Evolutionary conservation across 306 rosid species (phyloP).

Genomic region (Begonia peltatifolia): DNA sequence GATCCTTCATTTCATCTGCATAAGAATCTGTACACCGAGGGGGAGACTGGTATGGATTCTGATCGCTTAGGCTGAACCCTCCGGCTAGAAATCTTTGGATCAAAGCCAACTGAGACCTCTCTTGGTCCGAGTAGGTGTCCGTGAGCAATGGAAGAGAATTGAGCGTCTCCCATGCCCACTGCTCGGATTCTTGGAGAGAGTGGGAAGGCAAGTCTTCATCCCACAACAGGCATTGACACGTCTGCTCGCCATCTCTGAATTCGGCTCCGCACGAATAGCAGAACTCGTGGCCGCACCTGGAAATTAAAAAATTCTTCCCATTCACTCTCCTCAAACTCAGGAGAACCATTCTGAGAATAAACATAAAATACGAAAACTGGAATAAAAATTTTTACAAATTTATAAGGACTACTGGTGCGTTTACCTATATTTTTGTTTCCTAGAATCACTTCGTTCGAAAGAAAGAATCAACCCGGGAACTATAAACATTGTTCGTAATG

Average conservation of each 20-base stretch:
- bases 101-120: constrained; percentile 67
- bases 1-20: constrained; percentile 76
- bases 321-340: no score
- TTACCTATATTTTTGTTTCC: no score
- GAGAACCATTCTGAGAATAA: no score
- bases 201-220: constrained; percentile 49
- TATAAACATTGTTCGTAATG: no score
- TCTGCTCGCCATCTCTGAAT: constrained; percentile 50
- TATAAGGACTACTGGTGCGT: no score
- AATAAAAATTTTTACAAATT: no score
- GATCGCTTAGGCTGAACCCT: constrained; percentile 74
- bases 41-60: constrained; percentile 75
- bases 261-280: constrained; percentile 84
- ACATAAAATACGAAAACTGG: no score
- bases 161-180: constrained; percentile 95
- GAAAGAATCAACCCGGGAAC: no score
- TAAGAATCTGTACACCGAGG: constrained; percentile 76
- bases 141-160: constrained; percentile 66
- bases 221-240: constrained; percentile 81
- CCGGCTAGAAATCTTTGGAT: constrained; percentile 82
- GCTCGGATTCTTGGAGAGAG: constrained; percentile 90
- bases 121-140: constrained; percentile 93
- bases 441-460: no score
- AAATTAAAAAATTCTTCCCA: background rate
- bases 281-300: constrained; percentile 85